These are phyloP conservation scores for Neurospora sp. DNA, from an alignment of 495 filamentous ascomycete species.

Conservation along the genomic window DNA sequence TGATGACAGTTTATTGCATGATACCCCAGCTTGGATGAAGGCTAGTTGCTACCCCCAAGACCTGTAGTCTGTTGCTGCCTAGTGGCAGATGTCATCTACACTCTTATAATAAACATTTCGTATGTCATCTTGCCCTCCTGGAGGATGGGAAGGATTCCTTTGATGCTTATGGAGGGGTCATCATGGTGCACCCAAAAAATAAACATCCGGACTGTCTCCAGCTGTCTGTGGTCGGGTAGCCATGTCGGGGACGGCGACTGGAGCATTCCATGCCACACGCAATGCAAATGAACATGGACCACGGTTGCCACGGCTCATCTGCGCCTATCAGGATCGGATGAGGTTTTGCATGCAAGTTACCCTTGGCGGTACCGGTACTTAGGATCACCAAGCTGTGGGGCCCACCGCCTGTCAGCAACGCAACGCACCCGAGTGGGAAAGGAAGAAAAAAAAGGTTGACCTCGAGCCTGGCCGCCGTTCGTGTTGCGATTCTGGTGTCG, in stretches of 20 bases:
- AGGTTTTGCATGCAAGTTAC: constrained; percentile 4
- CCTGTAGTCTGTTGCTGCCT: not conserved
- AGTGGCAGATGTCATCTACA: not conserved
- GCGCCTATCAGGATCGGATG: constrained; percentile 6
- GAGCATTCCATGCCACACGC: not conserved
- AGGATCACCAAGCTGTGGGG: constrained; percentile 5
- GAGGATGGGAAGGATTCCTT: not conserved
- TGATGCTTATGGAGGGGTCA: not conserved
- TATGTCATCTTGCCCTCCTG: not conserved
- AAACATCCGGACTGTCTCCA: not conserved
- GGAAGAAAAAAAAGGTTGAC: not conserved
- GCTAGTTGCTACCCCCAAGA: not conserved
- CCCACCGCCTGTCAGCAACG: constrained; percentile 14
- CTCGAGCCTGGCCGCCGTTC: not conserved
- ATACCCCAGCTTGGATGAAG: not conserved
- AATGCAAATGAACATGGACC: not conserved
- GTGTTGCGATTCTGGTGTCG: not conserved
- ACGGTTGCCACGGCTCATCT: not conserved
- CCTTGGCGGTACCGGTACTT: constrained; percentile 23
- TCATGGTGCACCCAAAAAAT: not conserved
- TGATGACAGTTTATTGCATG: not conserved
- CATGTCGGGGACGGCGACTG: not conserved
- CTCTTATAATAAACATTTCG: not conserved
- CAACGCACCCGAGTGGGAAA: not conserved
- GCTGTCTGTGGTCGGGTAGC: not conserved